phyloP scores from a whole-genome alignment of 2,329 filamentous ascomycete species.

The Gaeumannomyces sp. region DNA sequence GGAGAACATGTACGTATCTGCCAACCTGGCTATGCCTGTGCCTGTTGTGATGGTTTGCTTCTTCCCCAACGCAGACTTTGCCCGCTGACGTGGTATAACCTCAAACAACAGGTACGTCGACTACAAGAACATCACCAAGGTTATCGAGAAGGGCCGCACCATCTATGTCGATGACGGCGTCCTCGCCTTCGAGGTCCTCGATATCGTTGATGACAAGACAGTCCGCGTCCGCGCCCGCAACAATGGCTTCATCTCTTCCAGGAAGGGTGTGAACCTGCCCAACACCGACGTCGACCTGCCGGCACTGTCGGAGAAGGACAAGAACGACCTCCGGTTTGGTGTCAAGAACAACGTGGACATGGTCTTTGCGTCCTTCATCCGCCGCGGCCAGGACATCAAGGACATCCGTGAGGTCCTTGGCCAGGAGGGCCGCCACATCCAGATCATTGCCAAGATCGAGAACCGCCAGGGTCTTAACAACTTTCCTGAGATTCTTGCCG shows the following conservation, averaged over 20 bases:
- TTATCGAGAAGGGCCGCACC: constrained; percentile 82
- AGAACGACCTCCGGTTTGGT: constrained; percentile 86
- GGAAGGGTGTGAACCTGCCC: constrained; percentile 98
- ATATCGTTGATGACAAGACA: constrained; percentile 83
- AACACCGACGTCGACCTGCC: constrained; percentile 98
- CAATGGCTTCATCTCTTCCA: constrained; percentile 97
- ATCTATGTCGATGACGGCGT: constrained; percentile 99
- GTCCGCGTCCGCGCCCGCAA: constrained; percentile 83
- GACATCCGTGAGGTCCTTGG: constrained; percentile 90
- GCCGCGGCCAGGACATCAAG: constrained; percentile 84
- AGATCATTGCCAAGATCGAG: constrained; percentile 99
- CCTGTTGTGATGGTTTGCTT: not conserved
- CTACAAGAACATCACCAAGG: constrained; percentile 99
- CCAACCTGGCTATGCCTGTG: not conserved
- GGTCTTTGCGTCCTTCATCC: constrained; percentile 98
- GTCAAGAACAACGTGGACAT: constrained; percentile 99
- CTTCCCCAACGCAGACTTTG: not conserved
- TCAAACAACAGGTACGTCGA: constrained; percentile 69
- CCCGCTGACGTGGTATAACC: not conserved
- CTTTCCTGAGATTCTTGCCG: constrained; percentile 92
- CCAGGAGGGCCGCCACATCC: constrained; percentile 87
- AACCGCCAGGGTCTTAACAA: constrained; percentile 99
- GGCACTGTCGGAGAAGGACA: constrained; percentile 96
- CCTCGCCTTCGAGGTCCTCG: constrained; percentile 88
- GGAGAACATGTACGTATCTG: constrained; percentile 75